Evolutionary conservation across 768 basidiomycete genomes (phyloP).

Genomic region (Cantharellus cinnabarinus): DNA sequence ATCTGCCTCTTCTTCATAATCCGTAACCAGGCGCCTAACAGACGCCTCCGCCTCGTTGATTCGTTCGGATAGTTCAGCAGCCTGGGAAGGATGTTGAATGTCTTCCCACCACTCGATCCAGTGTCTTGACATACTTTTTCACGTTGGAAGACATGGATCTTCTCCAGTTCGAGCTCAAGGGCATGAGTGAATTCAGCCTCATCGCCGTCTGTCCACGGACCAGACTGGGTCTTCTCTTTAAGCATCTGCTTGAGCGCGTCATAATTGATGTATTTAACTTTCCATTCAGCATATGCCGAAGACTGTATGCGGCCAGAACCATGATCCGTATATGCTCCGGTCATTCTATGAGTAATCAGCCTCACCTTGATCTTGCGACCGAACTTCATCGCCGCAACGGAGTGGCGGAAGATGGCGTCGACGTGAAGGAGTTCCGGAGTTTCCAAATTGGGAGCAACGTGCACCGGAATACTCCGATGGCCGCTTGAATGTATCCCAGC

Average conservation of each 20-base stretch:
- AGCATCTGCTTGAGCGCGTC: slow-evolving; percentile 7
- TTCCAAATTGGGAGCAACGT: too few species aligned
- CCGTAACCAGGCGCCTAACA: slow-evolving; percentile 6
- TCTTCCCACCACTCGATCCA: not conserved
- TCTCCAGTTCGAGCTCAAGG: slow-evolving; percentile 7
- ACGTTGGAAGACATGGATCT: slow-evolving; percentile 8
- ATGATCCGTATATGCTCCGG: not conserved
- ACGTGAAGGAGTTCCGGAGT: too few species aligned
- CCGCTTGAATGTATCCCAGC: too few species aligned
- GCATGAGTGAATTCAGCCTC: slow-evolving; percentile 5
- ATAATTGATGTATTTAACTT: slow-evolving; percentile 8
- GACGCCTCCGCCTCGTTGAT: slow-evolving; percentile 7
- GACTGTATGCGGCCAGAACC: not conserved
- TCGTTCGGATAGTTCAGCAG: slow-evolving; percentile 6
- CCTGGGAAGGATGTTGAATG: not conserved
- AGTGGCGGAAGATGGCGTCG: too few species aligned
- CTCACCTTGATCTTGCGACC: slow-evolving; percentile 9
- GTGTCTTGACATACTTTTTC: slow-evolving; percentile 5
- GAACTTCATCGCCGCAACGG: slow-evolving; percentile 5
- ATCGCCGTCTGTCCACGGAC: slow-evolving; percentile 4
- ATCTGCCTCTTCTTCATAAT: slow-evolving; percentile 5
- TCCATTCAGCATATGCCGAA: slow-evolving; percentile 6
- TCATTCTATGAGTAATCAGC: not conserved
- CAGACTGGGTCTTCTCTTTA: slow-evolving; percentile 2
- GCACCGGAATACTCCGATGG: too few species aligned